phyloP scores from a whole-genome alignment of 495 filamentous ascomycete species.

The Cercophora scortea region DNA sequence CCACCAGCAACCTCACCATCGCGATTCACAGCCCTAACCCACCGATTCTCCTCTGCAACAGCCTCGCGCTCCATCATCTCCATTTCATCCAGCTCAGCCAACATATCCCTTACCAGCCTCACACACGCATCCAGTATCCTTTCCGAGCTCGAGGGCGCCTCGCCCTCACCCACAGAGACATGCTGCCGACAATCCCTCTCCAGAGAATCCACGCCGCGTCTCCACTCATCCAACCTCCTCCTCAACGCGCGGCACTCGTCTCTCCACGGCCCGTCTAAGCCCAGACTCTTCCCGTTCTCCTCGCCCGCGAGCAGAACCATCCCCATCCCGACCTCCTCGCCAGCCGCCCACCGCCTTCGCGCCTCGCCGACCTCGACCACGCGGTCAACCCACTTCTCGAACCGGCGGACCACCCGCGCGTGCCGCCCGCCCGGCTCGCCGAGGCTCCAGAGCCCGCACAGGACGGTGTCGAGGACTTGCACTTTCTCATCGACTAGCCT shows the following conservation, averaged over 20 bases:
- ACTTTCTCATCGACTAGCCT: constrained; percentile 40
- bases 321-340: constrained; percentile 5
- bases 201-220: constrained; percentile 21
- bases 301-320: background rate
- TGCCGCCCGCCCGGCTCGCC: constrained; percentile 43
- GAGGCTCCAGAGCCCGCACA: constrained; percentile 42
- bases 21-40: constrained; percentile 41
- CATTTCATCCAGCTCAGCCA: constrained; percentile 41
- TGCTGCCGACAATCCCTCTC: constrained; percentile 1
- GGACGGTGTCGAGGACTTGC: constrained; percentile 40
- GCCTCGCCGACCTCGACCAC: constrained; percentile 32
- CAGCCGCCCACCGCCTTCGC: constrained; percentile 6
- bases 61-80: constrained; percentile 39
- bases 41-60: constrained; percentile 32
- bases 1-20: constrained; percentile 15
- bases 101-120: constrained; percentile 36
- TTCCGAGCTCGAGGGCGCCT: constrained; percentile 18
- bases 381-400: constrained; percentile 43
- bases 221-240: constrained; percentile 38
- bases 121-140: constrained; percentile 30
- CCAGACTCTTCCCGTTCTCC: constrained; percentile 16
- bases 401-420: constrained; percentile 35
- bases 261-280: constrained; percentile 35
- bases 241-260: constrained; percentile 33
- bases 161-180: background rate